phyloP scores from a whole-genome alignment of 2,329 filamentous ascomycete species.

The Ophiostoma piceae region DNA sequence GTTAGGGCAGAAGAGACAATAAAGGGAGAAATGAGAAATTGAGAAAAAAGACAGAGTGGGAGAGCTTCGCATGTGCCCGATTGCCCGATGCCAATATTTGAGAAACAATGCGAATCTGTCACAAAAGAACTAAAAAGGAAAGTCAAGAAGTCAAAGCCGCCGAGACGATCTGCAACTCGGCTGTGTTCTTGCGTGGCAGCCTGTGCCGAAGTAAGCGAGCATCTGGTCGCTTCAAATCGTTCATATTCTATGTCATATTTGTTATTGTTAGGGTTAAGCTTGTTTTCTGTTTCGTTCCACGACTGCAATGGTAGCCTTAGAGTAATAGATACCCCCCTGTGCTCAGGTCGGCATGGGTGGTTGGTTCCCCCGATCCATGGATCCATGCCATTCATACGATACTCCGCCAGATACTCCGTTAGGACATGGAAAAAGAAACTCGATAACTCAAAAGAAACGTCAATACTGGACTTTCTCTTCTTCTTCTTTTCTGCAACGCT shows the following conservation, averaged over 20 bases:
- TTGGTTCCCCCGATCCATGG: background rate
- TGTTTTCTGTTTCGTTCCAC: background rate
- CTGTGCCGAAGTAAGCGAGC: background rate
- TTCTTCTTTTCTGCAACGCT: too few species aligned
- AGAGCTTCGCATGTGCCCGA: background rate
- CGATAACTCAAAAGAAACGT: background rate
- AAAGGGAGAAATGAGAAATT: background rate
- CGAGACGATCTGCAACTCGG: background rate
- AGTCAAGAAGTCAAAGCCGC: too few species aligned
- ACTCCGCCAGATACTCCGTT: conserved; percentile 8
- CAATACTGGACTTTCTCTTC: background rate
- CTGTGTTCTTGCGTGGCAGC: background rate
- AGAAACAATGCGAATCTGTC: too few species aligned
- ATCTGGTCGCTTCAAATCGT: background rate
- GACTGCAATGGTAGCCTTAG: too few species aligned
- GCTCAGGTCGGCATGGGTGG: background rate
- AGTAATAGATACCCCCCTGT: too few species aligned
- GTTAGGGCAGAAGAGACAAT: background rate
- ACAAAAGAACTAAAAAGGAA: too few species aligned
- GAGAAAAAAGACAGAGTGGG: background rate
- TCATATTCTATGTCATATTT: too few species aligned
- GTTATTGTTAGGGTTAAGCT: background rate
- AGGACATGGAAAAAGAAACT: background rate
- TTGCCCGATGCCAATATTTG: background rate
- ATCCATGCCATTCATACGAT: background rate